Evolutionary conservation across 2,329 filamentous ascomycete species (phyloP), one percentile per base, ranked within the genome.

Genomic region (Alternaria triticina): DNA sequence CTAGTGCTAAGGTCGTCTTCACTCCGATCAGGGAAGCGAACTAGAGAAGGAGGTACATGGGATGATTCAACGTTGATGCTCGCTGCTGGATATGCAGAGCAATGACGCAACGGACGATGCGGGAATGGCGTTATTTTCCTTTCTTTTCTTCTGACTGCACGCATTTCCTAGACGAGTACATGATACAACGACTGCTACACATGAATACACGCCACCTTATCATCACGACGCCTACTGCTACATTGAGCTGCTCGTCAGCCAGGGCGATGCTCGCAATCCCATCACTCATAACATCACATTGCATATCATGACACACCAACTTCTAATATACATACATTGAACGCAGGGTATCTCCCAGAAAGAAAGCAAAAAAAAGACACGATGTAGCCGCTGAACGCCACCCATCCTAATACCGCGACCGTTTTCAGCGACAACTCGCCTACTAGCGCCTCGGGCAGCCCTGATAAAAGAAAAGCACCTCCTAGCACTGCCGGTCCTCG

Each of bases 1-100:
- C 57, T 12, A 65, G 57, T 25, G 60, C 64, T 1, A 65, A 61
- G 28, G 63, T 64, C 7, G 28, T 66, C 8, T 67, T 67, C n/a
- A 66, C 62, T 25, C 65, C 55, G 1, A 11, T 65, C 17, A n/a
- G 15, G 12, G 22, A 17, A 6, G 25, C 25, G 22, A 20, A 47
- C 9, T 56, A 28, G 44, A 50, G 22, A 6, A 8, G 12, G 28
- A 20, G 49, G 36, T 10, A 7, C 1, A 40, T 25, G 20, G 8
- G 49, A 52, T 22, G 30, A 6, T 40, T 15, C 3, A 17, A 22
- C 36, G 20, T 17, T 52, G 33, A 52, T 23, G 49, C 49, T 52
- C 49, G 49, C 49, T 52, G 30, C 49, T 52, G 20, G 49, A 25
- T 36, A 23, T 52, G 49, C 30, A 36, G 49, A 52, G 28, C 49